These are phyloP conservation scores for Halteria grandinella DNA, from an alignment of 73 alveolate species.

Conservation along the genomic window DNA sequence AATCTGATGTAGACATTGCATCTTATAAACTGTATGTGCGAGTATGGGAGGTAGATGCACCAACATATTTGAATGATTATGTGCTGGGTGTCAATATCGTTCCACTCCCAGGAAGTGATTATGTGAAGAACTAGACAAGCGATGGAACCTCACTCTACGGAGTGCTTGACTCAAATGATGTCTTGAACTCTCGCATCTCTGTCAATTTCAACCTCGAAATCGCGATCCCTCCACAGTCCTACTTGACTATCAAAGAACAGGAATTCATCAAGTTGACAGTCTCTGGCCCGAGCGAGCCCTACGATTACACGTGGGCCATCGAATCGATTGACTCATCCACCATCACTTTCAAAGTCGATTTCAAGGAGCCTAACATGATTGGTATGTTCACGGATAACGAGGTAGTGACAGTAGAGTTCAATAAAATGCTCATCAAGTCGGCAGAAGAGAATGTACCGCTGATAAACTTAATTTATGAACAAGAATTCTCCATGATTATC, in stretches of 20 bases:
- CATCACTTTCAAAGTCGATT: not conserved
- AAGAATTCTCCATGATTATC: not conserved
- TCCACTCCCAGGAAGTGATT: no score
- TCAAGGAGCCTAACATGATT: slow-evolving; percentile 4
- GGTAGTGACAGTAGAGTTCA: not conserved
- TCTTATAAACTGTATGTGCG: not conserved
- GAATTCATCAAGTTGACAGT: not conserved
- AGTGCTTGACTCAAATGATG: not conserved
- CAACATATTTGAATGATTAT: slow-evolving; percentile 21
- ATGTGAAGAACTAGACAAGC: no score
- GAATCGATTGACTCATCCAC: not conserved
- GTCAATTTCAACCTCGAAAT: slow-evolving; percentile 4
- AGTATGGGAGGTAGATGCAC: slow-evolving; percentile 36
- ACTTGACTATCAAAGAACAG: not conserved
- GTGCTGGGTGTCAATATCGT: not conserved
- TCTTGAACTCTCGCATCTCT: no score
- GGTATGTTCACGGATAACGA: slow-evolving; percentile 34
- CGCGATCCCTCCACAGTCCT: slow-evolving; percentile 1
- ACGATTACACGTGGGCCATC: slow-evolving; percentile 13
- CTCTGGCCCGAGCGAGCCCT: slow-evolving; percentile 15
- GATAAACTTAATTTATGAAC: not conserved
- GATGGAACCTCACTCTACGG: no score
- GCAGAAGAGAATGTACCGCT: slow-evolving; percentile 3
- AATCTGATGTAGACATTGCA: slow-evolving; percentile 11
- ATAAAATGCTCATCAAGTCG: slow-evolving; percentile 2